These are phyloP conservation scores for Phytophthora pseudosyringae DNA, from an alignment of 352 stramenopile genomes.

Conservation along the genomic window DNA sequence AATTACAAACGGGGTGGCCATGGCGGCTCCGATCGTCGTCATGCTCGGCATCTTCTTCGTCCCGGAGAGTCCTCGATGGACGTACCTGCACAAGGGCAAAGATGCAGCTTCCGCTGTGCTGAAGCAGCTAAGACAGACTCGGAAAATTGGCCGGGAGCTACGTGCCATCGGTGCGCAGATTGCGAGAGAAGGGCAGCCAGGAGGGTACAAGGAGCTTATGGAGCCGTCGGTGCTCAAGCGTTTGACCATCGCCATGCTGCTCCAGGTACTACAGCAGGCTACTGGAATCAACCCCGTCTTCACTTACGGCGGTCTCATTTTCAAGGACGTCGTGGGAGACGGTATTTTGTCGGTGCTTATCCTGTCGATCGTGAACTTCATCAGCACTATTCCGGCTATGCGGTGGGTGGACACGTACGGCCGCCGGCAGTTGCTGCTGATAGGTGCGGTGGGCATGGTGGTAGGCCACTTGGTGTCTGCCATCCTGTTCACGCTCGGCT, in stretches of 20 bases:
- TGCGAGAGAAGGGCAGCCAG: conserved; percentile 38
- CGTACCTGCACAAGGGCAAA: conserved; percentile 47
- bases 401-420: conserved; percentile 53
- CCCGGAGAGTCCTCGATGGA: conserved; percentile 47
- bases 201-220: conserved; percentile 50
- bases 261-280: conserved; percentile 57
- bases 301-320: conserved; percentile 55
- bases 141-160: conserved; percentile 49
- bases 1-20: conserved; percentile 51
- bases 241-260: conserved; percentile 50
- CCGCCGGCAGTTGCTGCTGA: conserved; percentile 45
- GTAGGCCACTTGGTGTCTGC: conserved; percentile 47
- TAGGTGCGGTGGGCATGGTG: conserved; percentile 53
- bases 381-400: conserved; percentile 58
- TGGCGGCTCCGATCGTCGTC: conserved; percentile 52
- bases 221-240: conserved; percentile 48
- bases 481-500: conserved; percentile 49
- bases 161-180: conserved; percentile 54
- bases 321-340: conserved; percentile 53
- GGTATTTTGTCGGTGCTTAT: conserved; percentile 55
- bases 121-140: conserved; percentile 48
- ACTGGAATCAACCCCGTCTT: conserved; percentile 62
- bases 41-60: conserved; percentile 60
- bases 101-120: conserved; percentile 49
- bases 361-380: conserved; percentile 54